Conservation (phyloP, 768 basidiomycete genomes). For the Cyclocybe cylindracea region DNA sequence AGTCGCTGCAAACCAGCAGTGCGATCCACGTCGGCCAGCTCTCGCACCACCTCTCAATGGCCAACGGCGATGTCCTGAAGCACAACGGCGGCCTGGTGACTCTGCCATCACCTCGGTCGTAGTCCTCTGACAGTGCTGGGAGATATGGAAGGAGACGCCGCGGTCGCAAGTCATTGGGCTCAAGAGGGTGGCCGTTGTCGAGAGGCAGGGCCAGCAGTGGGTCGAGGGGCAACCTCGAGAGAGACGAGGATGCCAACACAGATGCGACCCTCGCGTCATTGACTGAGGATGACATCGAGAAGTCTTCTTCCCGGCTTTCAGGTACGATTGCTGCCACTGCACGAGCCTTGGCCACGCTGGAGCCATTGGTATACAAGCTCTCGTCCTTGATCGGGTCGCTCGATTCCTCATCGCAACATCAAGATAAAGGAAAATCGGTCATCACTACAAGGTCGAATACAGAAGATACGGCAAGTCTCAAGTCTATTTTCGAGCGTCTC, state of each 20-base stretch:
- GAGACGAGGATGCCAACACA: constrained; percentile 18
- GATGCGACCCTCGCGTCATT: constrained; percentile 13
- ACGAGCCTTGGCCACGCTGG: constrained; percentile 26
- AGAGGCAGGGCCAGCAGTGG: constrained; percentile 21
- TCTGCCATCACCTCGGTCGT: constrained; percentile 74
- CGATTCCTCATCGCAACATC: constrained; percentile 1
- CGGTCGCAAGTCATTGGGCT: constrained; percentile 20
- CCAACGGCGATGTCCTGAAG: constrained; percentile 39
- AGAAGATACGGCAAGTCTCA: constrained; percentile 18
- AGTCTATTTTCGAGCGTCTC: constrained; percentile 10
- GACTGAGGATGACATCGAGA: constrained; percentile 24
- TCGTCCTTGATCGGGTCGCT: constrained; percentile 7
- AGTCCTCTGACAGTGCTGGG: constrained; percentile 59
- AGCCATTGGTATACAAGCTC: constrained; percentile 24
- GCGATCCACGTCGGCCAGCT: no score
- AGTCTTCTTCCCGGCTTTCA: no score
- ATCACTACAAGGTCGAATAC: background rate
- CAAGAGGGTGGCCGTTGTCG: constrained; percentile 25
- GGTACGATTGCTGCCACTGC: no score
- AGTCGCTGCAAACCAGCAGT: no score
- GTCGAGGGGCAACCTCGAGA: constrained; percentile 10
- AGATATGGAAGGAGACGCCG: constrained; percentile 45
- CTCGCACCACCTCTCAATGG: background rate
- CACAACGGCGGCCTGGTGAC: constrained; percentile 60
- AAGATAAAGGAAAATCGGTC: constrained; percentile 1